Evolutionary conservation across 2,329 filamentous ascomycete species (phyloP), one percentile per base, ranked within the genome.

Genomic region (Xylaria sp.): DNA sequence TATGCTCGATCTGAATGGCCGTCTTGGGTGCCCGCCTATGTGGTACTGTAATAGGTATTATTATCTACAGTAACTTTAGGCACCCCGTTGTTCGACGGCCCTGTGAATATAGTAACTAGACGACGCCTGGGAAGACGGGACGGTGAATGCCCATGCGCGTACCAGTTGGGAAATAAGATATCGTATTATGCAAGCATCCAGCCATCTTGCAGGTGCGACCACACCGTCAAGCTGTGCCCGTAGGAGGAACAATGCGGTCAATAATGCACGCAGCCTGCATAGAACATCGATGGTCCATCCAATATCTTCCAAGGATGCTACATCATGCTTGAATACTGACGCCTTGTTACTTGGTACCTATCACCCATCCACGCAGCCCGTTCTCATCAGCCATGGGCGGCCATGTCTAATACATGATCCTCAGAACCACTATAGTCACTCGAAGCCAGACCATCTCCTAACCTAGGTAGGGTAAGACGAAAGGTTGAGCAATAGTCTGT

Each of bases 181-280:
- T 69, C 66, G 61, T 68, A 66, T 68, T 66, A 69, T 71, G 68
- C 65, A 64, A 60, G 62, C 62, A 62, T 37, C 68, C 68, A 68
- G 54, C 25, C 61, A 67, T 66, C 59, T 67, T 63, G 64, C 58
- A 66, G 64, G 51, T 61, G 61, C 63, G 59, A 62, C 63, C 64
- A 54, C 48, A 60, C 60, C 37, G 41, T 59, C 48, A 59, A 59
- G 60, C 60, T 58, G 54, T 31, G 51, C 60, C 29, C 52, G 33
- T 51, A 60, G 65, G 68, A 65, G n/a, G 65, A 62, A 70, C 64
- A 55, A 67, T 62, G 67, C 60, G 66, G 68, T 67, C 66, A 68
- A 60, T 60, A 55, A 63, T 63, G 52, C 51, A 58, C 33, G 54
- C 41, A 46, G 48, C 60, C 58, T 52, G 23, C 46, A 58, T 43